A percentile compares a stretch with the other conserved stretches of the same genome.
These are phyloP conservation scores for Pistacia atlantica DNA, from an alignment of 345 rosid genomes.

Conservation along the genomic window DNA sequence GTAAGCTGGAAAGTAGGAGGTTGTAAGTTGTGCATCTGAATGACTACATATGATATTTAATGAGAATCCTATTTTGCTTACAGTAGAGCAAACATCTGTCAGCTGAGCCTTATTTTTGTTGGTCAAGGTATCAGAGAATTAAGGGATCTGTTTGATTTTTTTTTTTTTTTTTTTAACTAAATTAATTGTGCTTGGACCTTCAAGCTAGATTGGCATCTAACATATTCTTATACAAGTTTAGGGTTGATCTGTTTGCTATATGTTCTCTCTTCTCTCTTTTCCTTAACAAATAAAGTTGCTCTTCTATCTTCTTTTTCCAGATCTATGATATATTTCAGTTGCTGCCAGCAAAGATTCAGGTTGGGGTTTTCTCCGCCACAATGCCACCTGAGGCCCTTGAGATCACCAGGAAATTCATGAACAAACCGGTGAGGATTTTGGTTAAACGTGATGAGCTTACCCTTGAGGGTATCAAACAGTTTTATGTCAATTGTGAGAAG, in stretches of 20 bases:
- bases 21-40: background rate
- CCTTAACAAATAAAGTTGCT: background rate
- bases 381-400: slow-evolving; percentile 62
- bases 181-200: background rate
- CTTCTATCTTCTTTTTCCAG: slow-evolving; percentile 20
- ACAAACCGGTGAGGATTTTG: slow-evolving; percentile 51
- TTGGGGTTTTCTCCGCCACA: slow-evolving; percentile 57
- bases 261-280: background rate
- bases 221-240: background rate
- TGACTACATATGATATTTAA: background rate
- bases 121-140: background rate
- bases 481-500: slow-evolving; percentile 37
- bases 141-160: background rate
- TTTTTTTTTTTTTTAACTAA: background rate
- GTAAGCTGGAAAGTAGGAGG: background rate
- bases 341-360: slow-evolving; percentile 45
- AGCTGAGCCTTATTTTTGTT: background rate
- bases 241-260: background rate
- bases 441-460: slow-evolving; percentile 56
- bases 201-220: background rate
- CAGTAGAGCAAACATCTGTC: background rate
- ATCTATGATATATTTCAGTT: slow-evolving; percentile 53
- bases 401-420: slow-evolving; percentile 54
- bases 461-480: slow-evolving; percentile 48
- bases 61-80: slow-evolving; percentile 4